Conservation (phyloP, 306 rosid genomes). For the Ceratonia siliqua region DNA sequence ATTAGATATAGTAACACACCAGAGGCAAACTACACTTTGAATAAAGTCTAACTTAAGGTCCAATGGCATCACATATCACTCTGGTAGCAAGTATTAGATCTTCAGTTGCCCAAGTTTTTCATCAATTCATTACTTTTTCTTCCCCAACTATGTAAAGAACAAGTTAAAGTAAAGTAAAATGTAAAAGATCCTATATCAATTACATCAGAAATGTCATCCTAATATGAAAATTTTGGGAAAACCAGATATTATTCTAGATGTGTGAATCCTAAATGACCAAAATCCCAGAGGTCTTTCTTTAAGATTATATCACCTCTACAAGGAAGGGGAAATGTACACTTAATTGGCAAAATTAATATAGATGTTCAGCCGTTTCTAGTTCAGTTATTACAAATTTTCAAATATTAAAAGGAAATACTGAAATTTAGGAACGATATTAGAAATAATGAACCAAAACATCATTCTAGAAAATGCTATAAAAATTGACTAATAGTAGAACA, state of each 20-base stretch:
- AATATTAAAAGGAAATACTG: neutral
- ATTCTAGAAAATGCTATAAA: neutral
- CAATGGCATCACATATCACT: neutral
- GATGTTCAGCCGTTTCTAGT: neutral
- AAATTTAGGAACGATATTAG: neutral
- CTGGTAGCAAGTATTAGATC: neutral
- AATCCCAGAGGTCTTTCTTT: neutral
- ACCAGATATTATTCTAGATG: neutral
- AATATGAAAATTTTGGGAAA: neutral
- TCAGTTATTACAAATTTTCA: neutral
- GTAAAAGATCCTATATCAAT: neutral
- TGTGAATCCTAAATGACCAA: neutral
- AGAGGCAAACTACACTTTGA: slow-evolving; percentile 10
- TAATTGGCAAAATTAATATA: neutral
- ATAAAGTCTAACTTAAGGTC: neutral
- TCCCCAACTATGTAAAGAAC: neutral
- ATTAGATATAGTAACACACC: neutral
- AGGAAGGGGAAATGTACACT: neutral
- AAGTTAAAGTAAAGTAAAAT: neutral
- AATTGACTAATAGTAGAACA: neutral
- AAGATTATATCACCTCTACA: neutral
- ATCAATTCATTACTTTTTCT: neutral
- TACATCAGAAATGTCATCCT: neutral
- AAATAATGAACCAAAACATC: neutral
- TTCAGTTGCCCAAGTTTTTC: neutral